Evolutionary conservation across 495 filamentous ascomycete species (phyloP), one percentile per base, ranked within the genome.

Genomic region (Hyaloscypha hepaticicola): DNA sequence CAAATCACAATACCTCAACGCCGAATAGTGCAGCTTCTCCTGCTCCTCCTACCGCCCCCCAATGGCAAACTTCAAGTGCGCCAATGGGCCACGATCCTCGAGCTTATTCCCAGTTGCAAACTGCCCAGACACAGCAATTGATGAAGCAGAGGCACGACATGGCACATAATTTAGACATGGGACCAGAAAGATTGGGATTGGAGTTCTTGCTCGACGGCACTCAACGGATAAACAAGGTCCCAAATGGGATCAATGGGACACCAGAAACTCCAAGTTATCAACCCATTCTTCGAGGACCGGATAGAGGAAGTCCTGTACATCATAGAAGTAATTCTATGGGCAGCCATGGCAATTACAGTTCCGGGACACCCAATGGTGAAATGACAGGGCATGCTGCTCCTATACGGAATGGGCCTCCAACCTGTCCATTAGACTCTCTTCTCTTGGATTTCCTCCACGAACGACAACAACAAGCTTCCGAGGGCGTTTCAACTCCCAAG

Each of bases 361-460:
- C n/a, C 21, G 51, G 27, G 21, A 57, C 21, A 31, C n/a, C 53
- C n/a, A 22, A 49, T 11, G 22, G 1, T 45, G 63, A 71, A 33
- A 62, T 65, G 26, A 34, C 25, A 12, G 66, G 59, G 1, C 63
- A 71, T 48, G 64, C 79, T 29, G 78, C 78, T 12, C 83, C 87
- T 11, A 78, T 90, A 34, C 79, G 79, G 38, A 88, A 90, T 66
- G 77, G 80, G 19, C 69, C 79, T 8, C 82, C 91, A 2, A 89
- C 87, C 7, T 93, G 88, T 72, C 82, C 90, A 0, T 78, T 95
- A 8, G 92, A 95, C 71, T 78, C 73, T 61, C 80, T 96, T 28
- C 78, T 96, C 51, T 77, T 91, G n/a, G 85, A 91, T 68, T 94
- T 93, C 71, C 80, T 93, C 19, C 76, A 82, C n/a, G 83, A 87